Percentiles rank a stretch among this genome's conserved stretches.
Evolutionary conservation across 164 flowering plant species (phyloP).

Genomic region (Magnolia sinica): DNA sequence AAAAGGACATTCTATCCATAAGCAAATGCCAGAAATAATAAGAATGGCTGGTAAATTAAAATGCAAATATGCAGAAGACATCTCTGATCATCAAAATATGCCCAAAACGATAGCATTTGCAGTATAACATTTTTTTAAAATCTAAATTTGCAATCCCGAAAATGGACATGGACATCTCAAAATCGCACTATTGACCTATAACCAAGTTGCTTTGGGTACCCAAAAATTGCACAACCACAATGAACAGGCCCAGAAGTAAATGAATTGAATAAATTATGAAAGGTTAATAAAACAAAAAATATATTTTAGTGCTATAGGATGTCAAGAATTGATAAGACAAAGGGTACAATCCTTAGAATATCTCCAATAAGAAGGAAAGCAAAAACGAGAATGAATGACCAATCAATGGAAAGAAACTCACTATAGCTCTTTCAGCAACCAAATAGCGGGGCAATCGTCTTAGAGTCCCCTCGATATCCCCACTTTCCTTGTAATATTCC

Average conservation of each 20-base stretch:
- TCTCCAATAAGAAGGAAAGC: too few species aligned
- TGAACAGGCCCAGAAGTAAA: background rate
- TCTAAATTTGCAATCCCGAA: background rate
- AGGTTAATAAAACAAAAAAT: too few species aligned
- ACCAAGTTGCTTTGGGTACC: background rate
- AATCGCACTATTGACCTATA: background rate
- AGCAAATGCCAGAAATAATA: background rate
- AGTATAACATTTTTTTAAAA: background rate
- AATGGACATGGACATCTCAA: conserved; percentile 1
- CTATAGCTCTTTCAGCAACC: conserved; percentile 88
- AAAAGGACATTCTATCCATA: background rate
- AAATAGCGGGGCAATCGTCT: conserved; percentile 71
- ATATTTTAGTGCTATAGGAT: too few species aligned
- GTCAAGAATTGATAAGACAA: background rate
- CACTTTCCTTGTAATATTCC: conserved; percentile 71
- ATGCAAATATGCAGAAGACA: background rate
- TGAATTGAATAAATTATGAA: too few species aligned
- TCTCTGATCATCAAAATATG: background rate
- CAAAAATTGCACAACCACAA: background rate
- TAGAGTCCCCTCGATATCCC: conserved; percentile 77
- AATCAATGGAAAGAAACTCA: conserved; percentile 33
- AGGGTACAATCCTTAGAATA: too few species aligned
- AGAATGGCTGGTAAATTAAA: background rate
- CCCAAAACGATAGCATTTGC: background rate
- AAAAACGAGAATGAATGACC: background rate